These are phyloP conservation scores for Curvularia verruculosa DNA, from an alignment of 2,329 filamentous ascomycete species.

Conservation along the genomic window DNA sequence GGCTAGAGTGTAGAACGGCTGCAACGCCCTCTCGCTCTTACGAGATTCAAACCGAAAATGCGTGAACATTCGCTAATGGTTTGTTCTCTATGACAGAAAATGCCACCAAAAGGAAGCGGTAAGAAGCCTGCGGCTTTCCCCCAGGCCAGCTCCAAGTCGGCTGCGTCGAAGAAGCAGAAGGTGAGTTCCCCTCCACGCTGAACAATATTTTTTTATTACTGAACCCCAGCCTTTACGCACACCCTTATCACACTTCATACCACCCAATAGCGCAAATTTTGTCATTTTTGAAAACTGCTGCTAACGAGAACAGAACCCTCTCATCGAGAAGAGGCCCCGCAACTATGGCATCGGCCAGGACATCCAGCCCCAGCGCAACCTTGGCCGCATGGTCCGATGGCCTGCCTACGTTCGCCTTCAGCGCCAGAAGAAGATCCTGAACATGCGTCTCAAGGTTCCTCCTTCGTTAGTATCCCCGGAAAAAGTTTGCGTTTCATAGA, in stretches of 20 bases:
- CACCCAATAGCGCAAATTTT: neutral
- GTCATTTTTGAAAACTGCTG: neutral
- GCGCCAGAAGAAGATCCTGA: slow-evolving; percentile 93
- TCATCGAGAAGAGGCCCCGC: slow-evolving; percentile 95
- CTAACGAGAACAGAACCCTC: slow-evolving; percentile 77
- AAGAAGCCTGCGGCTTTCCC: slow-evolving; percentile 83
- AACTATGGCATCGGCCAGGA: slow-evolving; percentile 99
- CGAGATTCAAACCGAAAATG: slow-evolving; percentile 53
- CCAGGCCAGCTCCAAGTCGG: slow-evolving; percentile 64
- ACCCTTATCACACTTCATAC: neutral
- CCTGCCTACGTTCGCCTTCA: slow-evolving; percentile 89
- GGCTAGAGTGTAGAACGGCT: slow-evolving; percentile 48
- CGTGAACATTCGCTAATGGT: slow-evolving; percentile 86
- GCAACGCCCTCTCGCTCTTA: slow-evolving; percentile 48
- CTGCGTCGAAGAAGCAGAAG: slow-evolving; percentile 95
- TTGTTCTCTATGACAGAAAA: slow-evolving; percentile 99
- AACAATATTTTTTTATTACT: slow-evolving; percentile 1
- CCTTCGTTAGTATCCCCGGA: slow-evolving; percentile 62
- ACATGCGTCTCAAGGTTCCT: slow-evolving; percentile 97
- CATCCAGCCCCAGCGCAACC: slow-evolving; percentile 78
- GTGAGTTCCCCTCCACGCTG: slow-evolving; percentile 57
- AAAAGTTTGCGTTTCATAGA: neutral
- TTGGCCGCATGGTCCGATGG: slow-evolving; percentile 81
- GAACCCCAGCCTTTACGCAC: slow-evolving; percentile 8
- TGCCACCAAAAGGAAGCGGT: slow-evolving; percentile 81